phyloP scores from a whole-genome alignment of 1,139 yeast genomes.

The Debaryomycetaceae sp. region DNA sequence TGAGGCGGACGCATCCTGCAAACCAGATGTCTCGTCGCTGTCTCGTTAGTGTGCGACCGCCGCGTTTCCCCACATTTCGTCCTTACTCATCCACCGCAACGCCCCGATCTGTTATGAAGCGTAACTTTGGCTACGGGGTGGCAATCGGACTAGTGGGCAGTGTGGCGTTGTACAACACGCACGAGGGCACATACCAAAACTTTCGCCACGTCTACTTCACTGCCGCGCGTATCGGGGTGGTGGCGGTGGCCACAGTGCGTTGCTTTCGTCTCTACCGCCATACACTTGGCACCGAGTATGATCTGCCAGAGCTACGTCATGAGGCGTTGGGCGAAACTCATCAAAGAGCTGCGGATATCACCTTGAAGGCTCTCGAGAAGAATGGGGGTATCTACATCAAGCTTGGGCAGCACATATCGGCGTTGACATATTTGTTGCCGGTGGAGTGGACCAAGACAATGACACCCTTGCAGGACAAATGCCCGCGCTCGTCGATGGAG shows the following conservation, averaged over 20 bases:
- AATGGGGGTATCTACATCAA: slow-evolving; percentile 95
- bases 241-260: slow-evolving; percentile 55
- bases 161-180: slow-evolving; percentile 26
- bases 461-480: slow-evolving; percentile 87
- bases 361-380: slow-evolving; percentile 70
- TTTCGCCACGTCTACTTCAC: slow-evolving; percentile 35
- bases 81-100: not conserved
- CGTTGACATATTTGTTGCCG: slow-evolving; percentile 87
- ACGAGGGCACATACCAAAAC: slow-evolving; percentile 22
- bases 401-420: slow-evolving; percentile 90
- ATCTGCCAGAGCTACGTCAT: slow-evolving; percentile 44
- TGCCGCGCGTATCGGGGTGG: slow-evolving; percentile 56
- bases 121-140: slow-evolving; percentile 13
- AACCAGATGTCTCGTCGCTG: too few relatives aligned
- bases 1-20: too few relatives aligned
- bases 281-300: slow-evolving; percentile 46
- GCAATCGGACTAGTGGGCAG: slow-evolving; percentile 29
- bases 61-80: not conserved
- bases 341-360: slow-evolving; percentile 69
- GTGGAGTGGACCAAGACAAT: slow-evolving; percentile 93
- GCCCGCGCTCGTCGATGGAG: slow-evolving; percentile 75
- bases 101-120: not conserved
- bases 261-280: slow-evolving; percentile 65
- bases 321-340: slow-evolving; percentile 59
- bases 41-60: not conserved